phyloP scores from a whole-genome alignment of 306 rosid genomes.

The Malus domestica region DNA sequence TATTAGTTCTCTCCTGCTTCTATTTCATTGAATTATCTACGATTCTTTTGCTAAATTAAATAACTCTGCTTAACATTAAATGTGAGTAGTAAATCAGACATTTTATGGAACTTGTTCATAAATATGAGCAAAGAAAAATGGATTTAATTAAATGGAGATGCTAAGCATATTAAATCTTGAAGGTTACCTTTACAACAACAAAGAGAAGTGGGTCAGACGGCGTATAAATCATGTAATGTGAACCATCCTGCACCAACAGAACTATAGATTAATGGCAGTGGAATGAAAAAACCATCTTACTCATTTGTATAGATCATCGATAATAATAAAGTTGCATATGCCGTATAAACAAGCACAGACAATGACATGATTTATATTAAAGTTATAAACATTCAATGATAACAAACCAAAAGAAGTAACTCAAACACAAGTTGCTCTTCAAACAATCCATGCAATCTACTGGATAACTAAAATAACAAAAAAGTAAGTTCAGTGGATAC shows the following conservation, averaged over 20 bases:
- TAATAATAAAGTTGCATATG: background rate
- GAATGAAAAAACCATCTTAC: background rate
- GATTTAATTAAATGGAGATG: background rate
- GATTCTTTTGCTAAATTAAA: background rate
- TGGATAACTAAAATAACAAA: background rate
- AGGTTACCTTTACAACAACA: constrained; percentile 41
- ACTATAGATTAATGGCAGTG: constrained; percentile 9
- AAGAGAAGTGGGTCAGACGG: constrained; percentile 84
- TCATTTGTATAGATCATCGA: background rate
- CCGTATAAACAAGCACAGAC: background rate
- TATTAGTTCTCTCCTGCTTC: background rate
- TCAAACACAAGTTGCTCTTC: background rate
- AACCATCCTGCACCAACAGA: constrained; percentile 52
- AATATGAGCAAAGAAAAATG: background rate
- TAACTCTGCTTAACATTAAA: background rate
- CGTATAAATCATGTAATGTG: constrained; percentile 76
- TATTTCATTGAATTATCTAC: background rate
- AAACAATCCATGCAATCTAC: background rate
- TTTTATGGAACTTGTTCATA: background rate
- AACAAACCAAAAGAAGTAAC: background rate
- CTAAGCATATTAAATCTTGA: background rate
- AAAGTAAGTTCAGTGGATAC: background rate
- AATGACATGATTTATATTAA: background rate
- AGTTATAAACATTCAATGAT: background rate
- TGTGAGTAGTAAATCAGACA: background rate